These are phyloP conservation scores for Parietaria judaica DNA, from an alignment of 306 rosid genomes.

Conservation along the genomic window DNA sequence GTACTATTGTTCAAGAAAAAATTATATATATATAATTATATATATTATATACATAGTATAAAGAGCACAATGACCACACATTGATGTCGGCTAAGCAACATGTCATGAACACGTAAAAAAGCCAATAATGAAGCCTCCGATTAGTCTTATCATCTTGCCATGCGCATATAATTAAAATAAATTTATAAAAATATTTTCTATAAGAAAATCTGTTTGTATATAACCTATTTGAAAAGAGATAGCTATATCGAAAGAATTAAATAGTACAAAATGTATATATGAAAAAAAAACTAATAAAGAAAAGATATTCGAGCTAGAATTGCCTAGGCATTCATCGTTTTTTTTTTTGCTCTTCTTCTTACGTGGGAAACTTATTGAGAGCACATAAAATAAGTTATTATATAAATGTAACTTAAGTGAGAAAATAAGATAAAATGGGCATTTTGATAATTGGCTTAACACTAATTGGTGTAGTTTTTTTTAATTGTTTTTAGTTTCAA, in stretches of 20 bases:
- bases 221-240: neutral
- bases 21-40: neutral
- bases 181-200: neutral
- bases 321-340: no score
- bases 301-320: no score
- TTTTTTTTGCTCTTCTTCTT: neutral
- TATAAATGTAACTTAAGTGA: no score
- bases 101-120: slow-evolving; percentile 13
- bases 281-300: no score
- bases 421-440: no score
- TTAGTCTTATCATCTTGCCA: slow-evolving; percentile 14
- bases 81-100: slow-evolving; percentile 34
- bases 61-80: slow-evolving; percentile 21
- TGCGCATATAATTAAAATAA: neutral
- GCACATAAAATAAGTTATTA: no score
- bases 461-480: no score
- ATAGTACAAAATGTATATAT: no score
- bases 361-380: neutral
- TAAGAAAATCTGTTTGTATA: neutral
- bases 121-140: slow-evolving; percentile 13
- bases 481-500: no score
- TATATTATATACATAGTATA: slow-evolving; percentile 7
- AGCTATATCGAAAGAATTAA: no score
- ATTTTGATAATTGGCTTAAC: no score
- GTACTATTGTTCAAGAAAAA: neutral